Evolutionary conservation across 805 yeast genomes (phyloP).

Genomic region (Myxozyma neglecta): DNA sequence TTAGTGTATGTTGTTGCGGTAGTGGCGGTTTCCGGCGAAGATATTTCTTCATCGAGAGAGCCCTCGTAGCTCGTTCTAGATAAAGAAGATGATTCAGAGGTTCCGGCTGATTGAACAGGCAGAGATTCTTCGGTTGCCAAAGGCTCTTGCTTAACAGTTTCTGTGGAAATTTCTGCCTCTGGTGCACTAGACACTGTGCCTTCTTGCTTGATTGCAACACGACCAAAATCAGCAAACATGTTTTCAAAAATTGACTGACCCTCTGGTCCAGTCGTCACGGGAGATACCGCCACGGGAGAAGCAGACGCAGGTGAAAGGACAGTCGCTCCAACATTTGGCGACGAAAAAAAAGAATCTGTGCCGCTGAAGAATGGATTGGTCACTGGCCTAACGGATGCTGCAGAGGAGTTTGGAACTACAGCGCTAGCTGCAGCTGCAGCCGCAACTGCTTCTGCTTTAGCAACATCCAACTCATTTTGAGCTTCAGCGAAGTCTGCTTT

Average conservation of each 20-base stretch:
- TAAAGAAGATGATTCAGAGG: conserved; percentile 18
- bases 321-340: conserved; percentile 21
- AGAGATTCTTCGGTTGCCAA: not conserved
- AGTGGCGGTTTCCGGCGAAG: conserved; percentile 26
- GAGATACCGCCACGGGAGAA: not conserved
- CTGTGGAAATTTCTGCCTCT: not conserved
- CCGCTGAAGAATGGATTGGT: conserved; percentile 21
- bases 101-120: conserved; percentile 5
- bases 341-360: conserved; percentile 32
- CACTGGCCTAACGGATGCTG: not conserved
- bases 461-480: conserved; percentile 28
- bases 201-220: not conserved
- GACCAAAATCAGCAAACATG: conserved; percentile 20
- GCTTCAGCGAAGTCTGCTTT: conserved; percentile 44
- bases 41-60: conserved; percentile 21
- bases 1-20: conserved; percentile 15
- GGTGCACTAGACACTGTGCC: not conserved
- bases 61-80: conserved; percentile 15
- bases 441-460: conserved; percentile 17
- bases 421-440: conserved; percentile 14
- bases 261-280: conserved; percentile 14
- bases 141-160: not conserved
- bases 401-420: not conserved
- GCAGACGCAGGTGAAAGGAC: conserved; percentile 21
- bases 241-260: conserved; percentile 19